Conservation (phyloP, 805 yeast species). For the Ascoidea asiatica region DNA sequence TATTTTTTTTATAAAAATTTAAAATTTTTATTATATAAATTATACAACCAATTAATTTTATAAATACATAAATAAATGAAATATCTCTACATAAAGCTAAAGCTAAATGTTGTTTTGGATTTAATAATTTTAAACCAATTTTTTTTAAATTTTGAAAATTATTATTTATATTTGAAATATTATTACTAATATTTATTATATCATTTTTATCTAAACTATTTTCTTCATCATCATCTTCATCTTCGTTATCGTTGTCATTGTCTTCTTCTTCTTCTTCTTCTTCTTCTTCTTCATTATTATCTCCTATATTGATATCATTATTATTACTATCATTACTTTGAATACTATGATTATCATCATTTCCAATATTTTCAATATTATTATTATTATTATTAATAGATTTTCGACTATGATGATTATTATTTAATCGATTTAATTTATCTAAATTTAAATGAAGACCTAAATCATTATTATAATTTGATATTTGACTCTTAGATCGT, state of each 20-base stretch:
- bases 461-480: no score
- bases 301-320: not conserved
- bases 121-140: conserved; percentile 27
- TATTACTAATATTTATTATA: not conserved
- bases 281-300: conserved; percentile 1
- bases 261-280: not conserved
- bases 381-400: no score
- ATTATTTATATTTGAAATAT: not conserved
- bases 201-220: not conserved
- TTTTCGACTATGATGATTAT: no score
- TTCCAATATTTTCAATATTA: no score
- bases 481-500: no score
- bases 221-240: not conserved
- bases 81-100: conserved; percentile 70
- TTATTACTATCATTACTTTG: not conserved
- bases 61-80: conserved; percentile 40
- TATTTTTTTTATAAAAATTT: not conserved
- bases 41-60: conserved; percentile 14
- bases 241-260: not conserved
- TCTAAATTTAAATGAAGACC: no score
- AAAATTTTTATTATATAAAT: conserved; percentile 5
- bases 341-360: no score
- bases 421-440: no score
- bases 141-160: conserved; percentile 1
- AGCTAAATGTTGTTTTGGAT: conserved; percentile 63